A percentile compares a stretch with the other conserved stretches of the same genome.
These are phyloP conservation scores for Penicillium sp. DNA, from an alignment of 2,329 filamentous ascomycete species.

Conservation along the genomic window DNA sequence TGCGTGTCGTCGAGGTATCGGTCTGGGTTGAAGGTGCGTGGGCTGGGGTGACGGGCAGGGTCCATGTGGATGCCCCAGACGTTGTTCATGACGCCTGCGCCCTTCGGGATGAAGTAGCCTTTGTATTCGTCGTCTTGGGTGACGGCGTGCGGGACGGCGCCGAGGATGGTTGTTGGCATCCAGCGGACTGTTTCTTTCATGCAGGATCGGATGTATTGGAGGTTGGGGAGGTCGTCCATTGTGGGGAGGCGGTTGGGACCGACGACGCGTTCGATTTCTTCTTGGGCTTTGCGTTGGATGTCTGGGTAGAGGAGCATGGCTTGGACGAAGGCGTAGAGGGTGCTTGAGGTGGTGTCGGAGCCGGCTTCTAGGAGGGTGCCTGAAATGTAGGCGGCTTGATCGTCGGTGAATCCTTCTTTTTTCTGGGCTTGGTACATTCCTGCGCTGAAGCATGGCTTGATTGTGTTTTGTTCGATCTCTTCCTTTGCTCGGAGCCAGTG, in stretches of 20 bases:
- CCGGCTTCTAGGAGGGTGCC: constrained; percentile 45
- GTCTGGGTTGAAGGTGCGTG: constrained; percentile 42
- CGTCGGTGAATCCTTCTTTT: constrained; percentile 33
- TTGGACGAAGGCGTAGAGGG: constrained; percentile 51
- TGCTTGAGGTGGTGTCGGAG: constrained; percentile 52
- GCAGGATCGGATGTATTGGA: constrained; percentile 37
- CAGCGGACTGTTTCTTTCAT: constrained; percentile 40
- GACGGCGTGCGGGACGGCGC: constrained; percentile 48
- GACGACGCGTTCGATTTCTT: constrained; percentile 36
- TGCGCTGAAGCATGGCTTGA: constrained; percentile 32
- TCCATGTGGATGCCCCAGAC: constrained; percentile 48
- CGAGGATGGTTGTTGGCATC: constrained; percentile 47
- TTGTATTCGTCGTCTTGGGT: constrained; percentile 51
- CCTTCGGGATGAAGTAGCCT: constrained; percentile 51
- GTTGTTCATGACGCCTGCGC: constrained; percentile 48
- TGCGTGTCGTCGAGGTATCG: constrained; percentile 35
- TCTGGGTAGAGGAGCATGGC: constrained; percentile 50
- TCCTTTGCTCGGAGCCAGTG: constrained; percentile 46
- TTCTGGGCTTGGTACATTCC: constrained; percentile 33
- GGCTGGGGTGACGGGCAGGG: constrained; percentile 40
- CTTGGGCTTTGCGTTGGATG: constrained; percentile 43
- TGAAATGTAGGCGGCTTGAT: constrained; percentile 34
- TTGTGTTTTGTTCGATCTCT: constrained; percentile 29
- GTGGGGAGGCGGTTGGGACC: constrained; percentile 31
- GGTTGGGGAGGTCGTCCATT: constrained; percentile 31